Percentiles rank a stretch among this genome's conserved stretches.
Evolutionary conservation across 2,329 filamentous ascomycete genomes (phyloP).

Genomic region (Acrodontium crateriforme): DNA sequence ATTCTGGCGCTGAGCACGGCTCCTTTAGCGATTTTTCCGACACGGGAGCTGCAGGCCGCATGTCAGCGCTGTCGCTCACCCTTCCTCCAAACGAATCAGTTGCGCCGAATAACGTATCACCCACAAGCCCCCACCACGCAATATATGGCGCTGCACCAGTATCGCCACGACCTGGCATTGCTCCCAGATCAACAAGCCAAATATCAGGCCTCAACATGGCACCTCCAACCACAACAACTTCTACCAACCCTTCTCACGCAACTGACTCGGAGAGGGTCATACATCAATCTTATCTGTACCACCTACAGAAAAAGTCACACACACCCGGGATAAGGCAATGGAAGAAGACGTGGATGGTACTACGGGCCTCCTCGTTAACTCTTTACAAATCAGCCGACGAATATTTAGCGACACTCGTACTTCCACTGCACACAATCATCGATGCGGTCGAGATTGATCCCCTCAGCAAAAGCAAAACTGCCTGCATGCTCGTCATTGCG

Average conservation of each 20-base stretch:
- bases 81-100: conserved; percentile 7
- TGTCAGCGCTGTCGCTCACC: conserved; percentile 21
- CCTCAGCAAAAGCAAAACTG: conserved; percentile 66
- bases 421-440: conserved; percentile 66
- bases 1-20: conserved; percentile 52
- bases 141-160: conserved; percentile 20
- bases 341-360: conserved; percentile 88
- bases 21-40: conserved; percentile 76
- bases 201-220: conserved; percentile 36
- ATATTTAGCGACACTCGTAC: conserved; percentile 72
- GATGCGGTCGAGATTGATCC: conserved; percentile 89
- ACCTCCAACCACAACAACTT: conserved; percentile 1
- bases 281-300: conserved; percentile 81
- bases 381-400: conserved; percentile 89
- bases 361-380: conserved; percentile 70
- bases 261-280: conserved; percentile 80
- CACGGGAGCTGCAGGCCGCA: conserved; percentile 15
- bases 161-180: conserved; percentile 11
- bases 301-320: conserved; percentile 67
- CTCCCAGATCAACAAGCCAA: conserved; percentile 46
- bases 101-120: no score
- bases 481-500: conserved; percentile 85
- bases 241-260: conserved; percentile 27
- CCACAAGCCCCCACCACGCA: conserved; percentile 21
- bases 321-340: conserved; percentile 84